A percentile compares a stretch with the other conserved stretches of the same genome.
Evolutionary conservation across 257 asterid genomes (phyloP).

Genomic region (Solanum tarapatanum): DNA sequence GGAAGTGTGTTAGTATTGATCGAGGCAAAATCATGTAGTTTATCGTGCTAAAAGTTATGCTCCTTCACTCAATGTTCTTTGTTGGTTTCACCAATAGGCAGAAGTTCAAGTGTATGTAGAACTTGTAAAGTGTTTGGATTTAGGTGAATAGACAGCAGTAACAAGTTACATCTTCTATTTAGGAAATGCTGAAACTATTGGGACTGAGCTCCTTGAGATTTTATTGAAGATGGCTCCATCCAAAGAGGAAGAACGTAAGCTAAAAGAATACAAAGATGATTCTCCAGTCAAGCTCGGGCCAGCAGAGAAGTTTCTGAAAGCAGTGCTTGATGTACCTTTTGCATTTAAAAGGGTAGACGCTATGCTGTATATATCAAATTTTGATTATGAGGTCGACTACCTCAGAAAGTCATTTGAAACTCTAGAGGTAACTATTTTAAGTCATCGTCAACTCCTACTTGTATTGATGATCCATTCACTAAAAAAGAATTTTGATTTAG

Average conservation of each 20-base stretch:
- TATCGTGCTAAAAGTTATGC: not conserved
- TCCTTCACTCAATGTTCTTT: not conserved
- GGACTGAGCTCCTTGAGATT: conserved; percentile 17
- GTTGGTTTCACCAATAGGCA: not conserved
- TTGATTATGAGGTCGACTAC: conserved; percentile 13
- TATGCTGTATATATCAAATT: conserved; percentile 15
- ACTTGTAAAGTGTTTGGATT: not conserved
- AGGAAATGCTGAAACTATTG: conserved; percentile 17
- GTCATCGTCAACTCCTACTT: not conserved
- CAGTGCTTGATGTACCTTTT: conserved; percentile 15
- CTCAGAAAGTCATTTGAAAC: conserved; percentile 16
- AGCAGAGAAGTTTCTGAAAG: conserved; percentile 16
- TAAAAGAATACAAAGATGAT: conserved; percentile 17
- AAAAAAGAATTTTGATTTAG: not conserved
- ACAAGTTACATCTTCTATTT: not conserved
- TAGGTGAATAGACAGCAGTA: not conserved
- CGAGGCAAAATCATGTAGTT: not conserved
- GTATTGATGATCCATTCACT: not conserved
- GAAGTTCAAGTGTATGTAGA: not conserved
- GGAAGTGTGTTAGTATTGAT: not conserved
- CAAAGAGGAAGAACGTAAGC: conserved; percentile 16
- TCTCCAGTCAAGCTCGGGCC: conserved; percentile 15
- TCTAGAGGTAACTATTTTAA: conserved; percentile 5
- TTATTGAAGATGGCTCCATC: conserved; percentile 20
- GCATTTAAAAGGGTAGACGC: conserved; percentile 16